Base-by-base conservation (phyloP, 2,329 filamentous ascomycete species). In the Zalaria obscura region DNA sequence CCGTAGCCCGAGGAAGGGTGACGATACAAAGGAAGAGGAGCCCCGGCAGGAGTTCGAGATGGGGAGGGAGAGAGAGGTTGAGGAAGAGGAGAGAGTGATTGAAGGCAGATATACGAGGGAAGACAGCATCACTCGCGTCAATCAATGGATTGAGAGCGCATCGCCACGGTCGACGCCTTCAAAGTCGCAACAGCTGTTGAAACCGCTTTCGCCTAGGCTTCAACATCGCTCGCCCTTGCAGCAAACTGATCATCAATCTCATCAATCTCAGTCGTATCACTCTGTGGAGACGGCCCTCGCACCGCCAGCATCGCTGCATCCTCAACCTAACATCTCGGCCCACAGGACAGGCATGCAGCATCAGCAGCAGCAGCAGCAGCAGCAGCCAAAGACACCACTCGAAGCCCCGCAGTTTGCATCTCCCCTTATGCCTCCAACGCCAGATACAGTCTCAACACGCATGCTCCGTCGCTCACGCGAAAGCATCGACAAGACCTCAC, bases 51-150 rank as follows among this genome's bases (percentile, higher is more conserved):
- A n/a, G 7, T 32, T 32, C n/a, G 29, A 32, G 7, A 36, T n/a
- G 26, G 29, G 25, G 31, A 34, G 29, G 4, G 9, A 25, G 25
- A 25, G 9, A 8, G 7, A 9, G 11, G 33, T 32, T 25, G 40
- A 42, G 4, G 27, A 27, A 11, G 39, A 38, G 18, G 29, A 37
- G 6, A 18, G 10, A 18, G 8, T 11, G 18, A 25, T 34, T 4
- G 7, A 18, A 18, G 27, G 4, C 25, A 25, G 10, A 32, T 34
- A 11, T 32, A 36, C 18, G 27, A 46, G 18, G 18, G 51, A 56
- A 33, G 54, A 57, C 45, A 59, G 57, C 47, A 58, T 58, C 44
- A 57, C 54, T 27, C 52, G 57, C 8, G 57, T 60, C 34, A 60
- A 51, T 38, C 53, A 55, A 35, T 60, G 57, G 57, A 58, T 60